Base-by-base conservation (phyloP, 768 basidiomycete species). In the Lactifluus rugatus region DNA sequence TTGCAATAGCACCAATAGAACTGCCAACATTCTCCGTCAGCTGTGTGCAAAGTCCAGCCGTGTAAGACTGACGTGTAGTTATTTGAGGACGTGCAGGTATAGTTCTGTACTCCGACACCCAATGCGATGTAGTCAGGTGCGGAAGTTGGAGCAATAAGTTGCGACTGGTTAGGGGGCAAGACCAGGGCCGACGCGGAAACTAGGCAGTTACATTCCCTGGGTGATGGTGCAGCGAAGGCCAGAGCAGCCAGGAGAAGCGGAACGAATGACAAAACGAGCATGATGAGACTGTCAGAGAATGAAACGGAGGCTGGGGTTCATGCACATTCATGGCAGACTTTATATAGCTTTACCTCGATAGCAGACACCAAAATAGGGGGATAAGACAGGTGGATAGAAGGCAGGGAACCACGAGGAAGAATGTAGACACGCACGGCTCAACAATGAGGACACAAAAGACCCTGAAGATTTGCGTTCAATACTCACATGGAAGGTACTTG, bases 1-100 rank as follows among this genome's bases (percentile, higher is more conserved):
- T 26, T 2, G 61, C 63, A 19, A 56, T 19, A 6, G 63, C 63
- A 42, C 63, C 63, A 14, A 25, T 16, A 45, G 32, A 46, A 8
- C 63, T 64, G 26, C 23, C n/a, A 5, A 42, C 11, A 14, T 5
- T 31, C 17, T 11, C 25, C 4, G 28, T 62, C 25, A 56, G 28
- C 16, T 3, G 11, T 2, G 10, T 7, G 21, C 11, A 16, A 51
- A 9, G 42, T 9, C 7, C 8, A 16, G 1, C 9, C 11, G 1
- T 16, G 8, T 26, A 23, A 3, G 11, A 51, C 61, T 48, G 48
- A 64, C 63, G 48, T 23, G 16, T 47, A 54, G 2, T 13, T 56
- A 16, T 49, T 54, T 2, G 44, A 14, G 17, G 48, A 3, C 31
- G 9, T 31, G 48, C 54, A 56, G 17, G 48, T 47, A 47, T 57